A percentile compares a stretch with the other conserved stretches of the same genome.
Evolutionary conservation across 805 yeast species (phyloP).

Genomic region (Saccharomycopsis fodiens): DNA sequence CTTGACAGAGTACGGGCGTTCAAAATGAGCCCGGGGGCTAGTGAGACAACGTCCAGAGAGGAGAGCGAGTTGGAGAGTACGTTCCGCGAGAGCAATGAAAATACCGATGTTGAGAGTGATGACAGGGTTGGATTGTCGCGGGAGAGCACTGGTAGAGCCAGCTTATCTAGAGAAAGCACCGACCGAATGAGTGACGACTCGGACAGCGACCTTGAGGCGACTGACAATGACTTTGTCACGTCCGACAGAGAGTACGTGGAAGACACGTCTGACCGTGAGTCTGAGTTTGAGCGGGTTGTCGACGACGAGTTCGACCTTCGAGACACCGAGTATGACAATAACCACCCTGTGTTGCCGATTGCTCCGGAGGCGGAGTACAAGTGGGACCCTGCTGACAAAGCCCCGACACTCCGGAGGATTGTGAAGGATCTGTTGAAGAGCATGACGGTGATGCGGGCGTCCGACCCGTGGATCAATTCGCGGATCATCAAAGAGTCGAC

Average conservation of each 20-base stretch:
- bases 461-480: constrained; percentile 18
- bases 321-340: constrained; percentile 20
- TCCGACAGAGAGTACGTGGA: background rate
- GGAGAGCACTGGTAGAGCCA: too few relatives aligned
- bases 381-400: constrained; percentile 5
- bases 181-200: background rate
- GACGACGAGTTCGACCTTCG: constrained; percentile 12
- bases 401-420: constrained; percentile 14
- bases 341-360: constrained; percentile 1
- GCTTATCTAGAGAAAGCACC: constrained; percentile 3
- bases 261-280: background rate
- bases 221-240: background rate
- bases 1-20: constrained; percentile 23
- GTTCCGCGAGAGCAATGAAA: too few relatives aligned
- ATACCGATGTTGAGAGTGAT: constrained; percentile 4
- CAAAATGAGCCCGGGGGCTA: too few relatives aligned
- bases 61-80: background rate
- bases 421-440: constrained; percentile 20
- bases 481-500: constrained; percentile 2
- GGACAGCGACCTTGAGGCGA: background rate
- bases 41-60: constrained; percentile 2
- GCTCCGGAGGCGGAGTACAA: constrained; percentile 2
- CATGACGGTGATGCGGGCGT: constrained; percentile 14
- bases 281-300: constrained; percentile 23
- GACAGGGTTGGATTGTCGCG: too few relatives aligned